These are phyloP conservation scores for Aspergillus tubingensis DNA, from an alignment of 2,329 filamentous ascomycete species.

Conservation along the genomic window DNA sequence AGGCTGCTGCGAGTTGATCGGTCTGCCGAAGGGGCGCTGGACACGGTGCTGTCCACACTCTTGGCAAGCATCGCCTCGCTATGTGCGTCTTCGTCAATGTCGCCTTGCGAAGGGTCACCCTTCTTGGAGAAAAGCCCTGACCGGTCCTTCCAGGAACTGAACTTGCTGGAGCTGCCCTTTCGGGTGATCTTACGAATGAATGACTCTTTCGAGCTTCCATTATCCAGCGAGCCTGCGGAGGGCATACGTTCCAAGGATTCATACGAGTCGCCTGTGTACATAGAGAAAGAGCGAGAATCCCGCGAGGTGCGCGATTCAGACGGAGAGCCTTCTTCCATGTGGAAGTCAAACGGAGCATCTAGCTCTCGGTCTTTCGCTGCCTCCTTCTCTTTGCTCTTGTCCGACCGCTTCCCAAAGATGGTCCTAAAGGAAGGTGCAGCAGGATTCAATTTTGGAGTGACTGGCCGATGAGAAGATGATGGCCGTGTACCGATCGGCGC, in stretches of 20 bases:
- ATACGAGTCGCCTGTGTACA: slow-evolving; percentile 49
- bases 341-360: slow-evolving; percentile 33
- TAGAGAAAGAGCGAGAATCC: slow-evolving; percentile 48
- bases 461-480: slow-evolving; percentile 56
- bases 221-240: slow-evolving; percentile 46
- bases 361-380: slow-evolving; percentile 37
- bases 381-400: slow-evolving; percentile 48
- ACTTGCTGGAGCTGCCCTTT: slow-evolving; percentile 54
- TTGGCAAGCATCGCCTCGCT: slow-evolving; percentile 46
- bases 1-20: slow-evolving; percentile 47
- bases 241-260: slow-evolving; percentile 51
- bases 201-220: slow-evolving; percentile 47
- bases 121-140: slow-evolving; percentile 50
- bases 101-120: slow-evolving; percentile 45
- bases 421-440: slow-evolving; percentile 85
- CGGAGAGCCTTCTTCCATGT: slow-evolving; percentile 43
- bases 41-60: slow-evolving; percentile 45
- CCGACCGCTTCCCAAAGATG: slow-evolving; percentile 58
- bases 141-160: slow-evolving; percentile 55
- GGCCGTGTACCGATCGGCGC: slow-evolving; percentile 80
- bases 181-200: slow-evolving; percentile 55
- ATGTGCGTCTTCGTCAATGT: slow-evolving; percentile 47
- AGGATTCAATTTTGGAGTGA: slow-evolving; percentile 73
- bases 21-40: slow-evolving; percentile 45
- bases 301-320: slow-evolving; percentile 48